Evolutionary conservation across 208 protist species (phyloP).

Genomic region (Trypanosoma caninum): DNA sequence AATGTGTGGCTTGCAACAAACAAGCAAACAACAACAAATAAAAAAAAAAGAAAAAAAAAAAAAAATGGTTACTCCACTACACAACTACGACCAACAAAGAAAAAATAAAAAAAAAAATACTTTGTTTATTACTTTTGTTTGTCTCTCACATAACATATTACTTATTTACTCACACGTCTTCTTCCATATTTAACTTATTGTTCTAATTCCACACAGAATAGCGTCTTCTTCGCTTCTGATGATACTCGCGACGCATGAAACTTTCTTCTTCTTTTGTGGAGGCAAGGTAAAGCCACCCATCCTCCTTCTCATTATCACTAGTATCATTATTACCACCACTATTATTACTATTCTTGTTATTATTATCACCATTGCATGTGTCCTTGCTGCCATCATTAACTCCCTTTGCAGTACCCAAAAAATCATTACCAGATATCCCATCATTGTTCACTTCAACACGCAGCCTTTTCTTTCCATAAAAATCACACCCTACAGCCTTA

Average conservation of each 20-base stretch:
- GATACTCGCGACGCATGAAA: slow-evolving; percentile 33
- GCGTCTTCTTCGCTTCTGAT: slow-evolving; percentile 32
- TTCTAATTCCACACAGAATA: slow-evolving; percentile 41
- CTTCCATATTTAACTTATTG: too few species aligned
- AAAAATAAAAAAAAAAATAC: slow-evolving; percentile 1
- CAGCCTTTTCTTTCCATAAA: too few species aligned
- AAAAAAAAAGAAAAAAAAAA: not conserved
- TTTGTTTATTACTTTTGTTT: slow-evolving; percentile 3
- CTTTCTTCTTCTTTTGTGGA: slow-evolving; percentile 29
- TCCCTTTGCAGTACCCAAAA: too few species aligned
- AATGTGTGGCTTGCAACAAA: not conserved
- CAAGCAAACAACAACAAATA: not conserved
- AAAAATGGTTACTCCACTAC: not conserved
- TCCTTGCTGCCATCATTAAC: too few species aligned
- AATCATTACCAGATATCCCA: too few species aligned
- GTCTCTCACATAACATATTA: not conserved
- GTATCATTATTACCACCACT: not conserved
- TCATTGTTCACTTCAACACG: too few species aligned
- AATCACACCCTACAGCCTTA: too few species aligned
- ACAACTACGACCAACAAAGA: not conserved
- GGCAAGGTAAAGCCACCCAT: slow-evolving; percentile 74
- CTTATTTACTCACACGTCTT: not conserved
- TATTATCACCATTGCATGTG: not conserved
- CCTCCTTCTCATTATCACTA: slow-evolving; percentile 28
- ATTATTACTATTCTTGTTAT: not conserved